phyloP scores from a whole-genome alignment of 1,284 basidiomycete genomes.

The Exobasidium cylindrosporum region DNA sequence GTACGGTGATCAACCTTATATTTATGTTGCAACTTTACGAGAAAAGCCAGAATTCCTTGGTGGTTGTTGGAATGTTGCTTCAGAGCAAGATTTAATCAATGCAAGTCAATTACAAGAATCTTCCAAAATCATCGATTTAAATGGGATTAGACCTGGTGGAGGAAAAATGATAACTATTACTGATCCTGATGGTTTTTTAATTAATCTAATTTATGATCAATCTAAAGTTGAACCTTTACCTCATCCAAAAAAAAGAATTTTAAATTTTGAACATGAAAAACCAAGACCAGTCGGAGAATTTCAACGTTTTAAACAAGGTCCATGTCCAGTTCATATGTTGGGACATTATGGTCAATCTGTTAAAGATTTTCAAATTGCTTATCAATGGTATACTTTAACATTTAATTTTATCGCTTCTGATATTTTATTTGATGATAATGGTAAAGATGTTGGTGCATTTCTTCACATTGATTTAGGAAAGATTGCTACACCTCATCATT shows the following conservation, averaged over 20 bases:
- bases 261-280: background rate
- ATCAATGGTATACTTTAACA: background rate
- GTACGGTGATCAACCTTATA: background rate
- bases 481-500: background rate
- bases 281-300: background rate
- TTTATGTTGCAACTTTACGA: background rate
- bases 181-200: background rate
- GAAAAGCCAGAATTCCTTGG: slow-evolving; percentile 2
- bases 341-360: background rate
- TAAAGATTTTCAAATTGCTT: background rate
- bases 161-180: background rate
- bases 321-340: background rate
- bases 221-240: background rate
- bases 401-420: background rate
- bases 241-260: background rate
- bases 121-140: background rate
- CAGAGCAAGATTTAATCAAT: background rate
- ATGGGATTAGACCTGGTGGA: background rate
- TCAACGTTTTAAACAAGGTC: slow-evolving; percentile 5
- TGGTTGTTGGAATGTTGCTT: background rate
- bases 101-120: background rate
- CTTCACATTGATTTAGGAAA: slow-evolving; percentile 1
- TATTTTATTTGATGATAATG: background rate
- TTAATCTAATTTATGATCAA: background rate
- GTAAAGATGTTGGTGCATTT: background rate